A percentile compares a stretch with the other conserved stretches of the same genome.
phyloP scores from a whole-genome alignment of 352 stramenopile genomes.

The Phytophthora capsici region DNA sequence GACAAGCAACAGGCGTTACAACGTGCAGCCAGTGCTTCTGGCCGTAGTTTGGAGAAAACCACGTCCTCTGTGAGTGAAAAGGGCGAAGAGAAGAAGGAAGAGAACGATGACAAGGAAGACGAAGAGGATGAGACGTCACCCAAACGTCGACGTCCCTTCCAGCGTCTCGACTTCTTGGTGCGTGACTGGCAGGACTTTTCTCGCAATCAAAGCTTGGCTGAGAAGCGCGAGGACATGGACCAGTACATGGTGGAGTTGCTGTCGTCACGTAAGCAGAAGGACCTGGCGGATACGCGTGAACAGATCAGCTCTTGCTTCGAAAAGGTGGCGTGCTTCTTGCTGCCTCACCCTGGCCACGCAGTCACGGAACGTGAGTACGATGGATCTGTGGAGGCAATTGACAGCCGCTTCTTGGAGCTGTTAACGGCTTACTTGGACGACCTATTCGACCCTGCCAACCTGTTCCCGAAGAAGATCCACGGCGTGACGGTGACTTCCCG shows the following conservation, averaged over 20 bases:
- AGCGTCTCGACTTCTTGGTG: constrained; percentile 98
- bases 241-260: constrained; percentile 95
- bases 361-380: constrained; percentile 98
- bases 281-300: constrained; percentile 94
- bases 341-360: constrained; percentile 96
- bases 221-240: constrained; percentile 94
- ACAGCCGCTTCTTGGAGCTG: constrained; percentile 93
- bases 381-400: constrained; percentile 94
- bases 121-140: constrained; percentile 31
- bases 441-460: constrained; percentile 91
- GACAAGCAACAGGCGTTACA: constrained; percentile 34
- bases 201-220: constrained; percentile 86
- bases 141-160: constrained; percentile 90
- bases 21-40: constrained; percentile 19
- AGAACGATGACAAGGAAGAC: constrained; percentile 32
- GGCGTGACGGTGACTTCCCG: constrained; percentile 92
- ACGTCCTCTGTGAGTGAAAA: constrained; percentile 44
- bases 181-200: constrained; percentile 98
- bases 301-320: constrained; percentile 98
- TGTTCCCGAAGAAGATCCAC: constrained; percentile 96
- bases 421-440: constrained; percentile 95
- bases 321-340: constrained; percentile 93
- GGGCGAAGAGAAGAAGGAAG: constrained; percentile 36
- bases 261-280: constrained; percentile 92
- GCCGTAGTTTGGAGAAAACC: constrained; percentile 46